Evolutionary conservation across 1,284 basidiomycete species (phyloP).

Genomic region (Anthracocystis walkeri): DNA sequence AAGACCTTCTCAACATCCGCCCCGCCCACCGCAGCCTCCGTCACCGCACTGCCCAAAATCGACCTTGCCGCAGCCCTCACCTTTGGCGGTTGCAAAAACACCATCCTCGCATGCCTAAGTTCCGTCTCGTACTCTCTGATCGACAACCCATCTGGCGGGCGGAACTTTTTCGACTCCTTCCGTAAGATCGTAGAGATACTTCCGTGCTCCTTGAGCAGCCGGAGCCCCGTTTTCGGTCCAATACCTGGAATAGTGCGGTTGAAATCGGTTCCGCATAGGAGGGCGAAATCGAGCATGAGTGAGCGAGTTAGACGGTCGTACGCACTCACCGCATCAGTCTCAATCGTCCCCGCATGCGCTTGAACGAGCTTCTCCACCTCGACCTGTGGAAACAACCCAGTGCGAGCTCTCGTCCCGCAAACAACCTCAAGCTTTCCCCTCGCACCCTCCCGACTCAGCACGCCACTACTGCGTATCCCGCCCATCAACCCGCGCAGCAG

Average conservation of each 20-base stretch:
- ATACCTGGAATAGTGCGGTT: conserved; percentile 65
- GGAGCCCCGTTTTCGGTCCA: conserved; percentile 51
- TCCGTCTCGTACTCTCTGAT: conserved; percentile 58
- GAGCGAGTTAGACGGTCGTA: conserved; percentile 40
- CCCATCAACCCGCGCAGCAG: conserved; percentile 64
- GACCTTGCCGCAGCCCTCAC: conserved; percentile 41
- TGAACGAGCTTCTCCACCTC: conserved; percentile 24
- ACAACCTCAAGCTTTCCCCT: conserved; percentile 55
- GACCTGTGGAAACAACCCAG: conserved; percentile 41
- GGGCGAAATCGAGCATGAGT: conserved; percentile 63
- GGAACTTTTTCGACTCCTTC: conserved; percentile 36
- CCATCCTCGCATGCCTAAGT: conserved; percentile 50
- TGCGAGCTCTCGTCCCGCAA: conserved; percentile 46
- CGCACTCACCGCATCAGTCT: background rate
- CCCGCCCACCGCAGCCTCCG: conserved; percentile 4
- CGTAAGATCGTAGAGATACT: conserved; percentile 48
- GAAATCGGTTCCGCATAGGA: conserved; percentile 68
- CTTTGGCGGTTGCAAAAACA: conserved; percentile 59
- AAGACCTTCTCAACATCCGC: conserved; percentile 12
- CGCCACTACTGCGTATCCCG: conserved; percentile 18
- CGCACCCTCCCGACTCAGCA: conserved; percentile 15
- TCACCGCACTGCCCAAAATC: conserved; percentile 21
- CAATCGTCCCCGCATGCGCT: background rate
- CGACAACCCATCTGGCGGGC: conserved; percentile 54
- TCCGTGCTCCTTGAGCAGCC: conserved; percentile 54